A percentile compares a stretch with the other conserved stretches of the same genome.
phyloP scores from a whole-genome alignment of 495 filamentous ascomycete genomes.

The Lophiotrema nucula region DNA sequence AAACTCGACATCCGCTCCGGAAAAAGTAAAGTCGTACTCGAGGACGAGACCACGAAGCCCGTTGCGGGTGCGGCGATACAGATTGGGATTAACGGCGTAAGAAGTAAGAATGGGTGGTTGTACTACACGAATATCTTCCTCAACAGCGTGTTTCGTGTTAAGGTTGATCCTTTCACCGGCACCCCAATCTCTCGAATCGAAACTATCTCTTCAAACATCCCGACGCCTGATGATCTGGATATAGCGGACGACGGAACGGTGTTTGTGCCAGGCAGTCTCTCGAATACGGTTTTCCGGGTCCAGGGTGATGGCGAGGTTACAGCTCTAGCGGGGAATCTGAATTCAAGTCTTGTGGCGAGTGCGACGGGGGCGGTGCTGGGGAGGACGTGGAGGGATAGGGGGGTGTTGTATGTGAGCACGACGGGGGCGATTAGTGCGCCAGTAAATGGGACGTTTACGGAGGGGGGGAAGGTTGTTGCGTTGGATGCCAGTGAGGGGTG shows the following conservation, averaged over 20 bases:
- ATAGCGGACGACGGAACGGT: slow-evolving; percentile 8
- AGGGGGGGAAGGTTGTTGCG: slow-evolving; percentile 16
- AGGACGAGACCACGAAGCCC: slow-evolving; percentile 1
- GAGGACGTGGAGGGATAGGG: slow-evolving; percentile 1
- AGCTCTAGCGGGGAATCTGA: neutral
- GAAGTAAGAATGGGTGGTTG: neutral
- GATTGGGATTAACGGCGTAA: slow-evolving; percentile 17
- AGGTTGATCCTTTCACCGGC: neutral
- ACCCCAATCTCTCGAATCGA: neutral
- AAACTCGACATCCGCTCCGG: neutral
- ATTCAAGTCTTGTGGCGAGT: neutral
- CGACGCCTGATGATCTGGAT: slow-evolving; percentile 6
- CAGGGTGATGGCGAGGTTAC: neutral
- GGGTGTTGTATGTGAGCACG: slow-evolving; percentile 1
- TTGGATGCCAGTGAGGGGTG: neutral
- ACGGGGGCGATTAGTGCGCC: neutral
- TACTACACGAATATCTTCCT: slow-evolving; percentile 9
- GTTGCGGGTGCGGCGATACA: neutral
- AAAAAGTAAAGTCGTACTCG: neutral
- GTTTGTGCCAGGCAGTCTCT: neutral
- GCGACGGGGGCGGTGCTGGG: slow-evolving; percentile 5
- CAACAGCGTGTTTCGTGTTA: neutral
- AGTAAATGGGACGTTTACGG: slow-evolving; percentile 2
- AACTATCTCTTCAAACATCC: neutral
- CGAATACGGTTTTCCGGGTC: neutral